Evolutionary conservation across 1,284 basidiomycete genomes (phyloP), one percentile per base, ranked within the genome.

Genomic region (Puccinia sorghi): DNA sequence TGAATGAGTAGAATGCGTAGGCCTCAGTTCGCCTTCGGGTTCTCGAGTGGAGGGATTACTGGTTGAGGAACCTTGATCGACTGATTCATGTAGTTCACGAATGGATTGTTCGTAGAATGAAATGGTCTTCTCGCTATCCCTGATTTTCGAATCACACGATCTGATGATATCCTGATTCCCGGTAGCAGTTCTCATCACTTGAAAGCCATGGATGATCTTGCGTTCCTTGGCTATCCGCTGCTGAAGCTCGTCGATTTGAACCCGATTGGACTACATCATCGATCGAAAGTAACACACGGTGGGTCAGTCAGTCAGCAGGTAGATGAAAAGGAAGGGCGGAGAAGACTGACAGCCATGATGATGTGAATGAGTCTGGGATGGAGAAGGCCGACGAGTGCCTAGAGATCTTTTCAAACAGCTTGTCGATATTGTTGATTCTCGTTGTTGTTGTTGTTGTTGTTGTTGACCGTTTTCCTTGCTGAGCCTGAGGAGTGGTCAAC

Each of bases 201-300:
- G 89, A 70, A 90, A 90, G 25, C 91, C 93, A 86, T 95, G 92
- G 82, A 96, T 89, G 84, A 95, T 90, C 88, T 93, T 94, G 86
- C 91, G 91, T 87, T 96, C 93, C 70, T 91, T 94, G 86, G 92
- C 89, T 85, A 96, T 95, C 85, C 92, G 91, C 85, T 89, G 90
- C 86, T 91, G 90, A 83, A 95, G 90, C 86, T 94, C 93, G 85
- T 92, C 90, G 84, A 96, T 93, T 89, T 94, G 94, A 88, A 90
- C 89, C 88, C 93, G 91, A 85, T 80, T 81, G 39, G 83, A 80
- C 78, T 84, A 81, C 81, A 70, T 70, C 25, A n/a, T 61, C 59
- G 59, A 39, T 39, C 13, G 59, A 61, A 64, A 64, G 12, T n/a
- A 64, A n/a, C 13, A 9, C 5, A 12, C 6, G 59, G 8, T 61